Base-by-base conservation (phyloP, 2,329 filamentous ascomycete species). In the Chaetomiaceae sp. region DNA sequence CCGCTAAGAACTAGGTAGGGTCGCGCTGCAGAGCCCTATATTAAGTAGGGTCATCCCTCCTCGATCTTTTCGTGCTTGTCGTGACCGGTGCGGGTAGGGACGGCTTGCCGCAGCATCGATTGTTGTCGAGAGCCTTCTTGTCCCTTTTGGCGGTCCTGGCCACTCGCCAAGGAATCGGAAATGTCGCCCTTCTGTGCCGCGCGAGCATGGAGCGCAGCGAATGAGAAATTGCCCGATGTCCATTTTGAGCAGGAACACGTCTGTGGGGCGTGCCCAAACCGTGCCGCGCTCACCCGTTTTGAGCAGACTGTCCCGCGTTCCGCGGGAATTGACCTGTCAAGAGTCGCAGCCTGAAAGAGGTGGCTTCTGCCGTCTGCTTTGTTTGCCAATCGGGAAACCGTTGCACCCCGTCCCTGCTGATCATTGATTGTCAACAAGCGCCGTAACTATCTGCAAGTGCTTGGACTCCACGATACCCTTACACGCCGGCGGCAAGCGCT, bases 191-290 rank as follows among this genome's bases (percentile, higher is more conserved):
- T 39, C 14, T 22, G 9, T 40, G 38, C 20, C 22, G 20, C 2
- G 20, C 20, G 43, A 42, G 38, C 34, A 15, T 42, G 33, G 20
- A n/a, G n/a, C 40, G 46, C 44, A 54, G 57, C 61, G 59, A 63
- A 63, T 62, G 37, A 59, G 55, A 64, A 64, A 64, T 55, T 63
- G 58, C 52, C 62, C 62, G 62, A 61, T 47, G 33, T 60, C 62
- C 58, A 34, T 36, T 60, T 62, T 49, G 48, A 62, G 60, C 58
- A 62, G 49, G 47, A 37, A 17, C 31, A 27, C 2, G 38, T 14
- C 8, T 29, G 52, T 45, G 50, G 31, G 33, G 40, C 23, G 36
- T 39, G 34, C 29, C n/a, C 19, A 23, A 36, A 9, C 29, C 23
- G 47, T 50, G 37, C 25, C 43, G 22, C 9, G n/a, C 14, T 15